Evolutionary conservation across 2,329 filamentous ascomycete species (phyloP), one percentile per base, ranked within the genome.

Genomic region (Colletotrichum aenigma): DNA sequence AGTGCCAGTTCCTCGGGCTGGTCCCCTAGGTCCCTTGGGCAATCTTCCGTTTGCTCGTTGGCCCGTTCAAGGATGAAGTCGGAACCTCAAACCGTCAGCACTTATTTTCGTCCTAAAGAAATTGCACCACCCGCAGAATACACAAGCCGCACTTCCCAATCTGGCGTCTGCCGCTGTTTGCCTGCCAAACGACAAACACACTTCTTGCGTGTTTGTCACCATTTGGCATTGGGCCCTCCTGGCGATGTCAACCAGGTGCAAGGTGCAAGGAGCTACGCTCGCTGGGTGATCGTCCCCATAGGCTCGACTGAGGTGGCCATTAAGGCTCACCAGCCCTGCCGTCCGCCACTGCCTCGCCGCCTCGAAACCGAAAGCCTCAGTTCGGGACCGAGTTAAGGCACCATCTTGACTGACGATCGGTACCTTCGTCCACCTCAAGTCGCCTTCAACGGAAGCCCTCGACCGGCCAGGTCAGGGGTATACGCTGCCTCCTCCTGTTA

Each of bases 31-130:
- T 52, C 43, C 43, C 43, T 52, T 52, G 43, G 43, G 16, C 43
- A 52, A 52, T 52, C 65, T 21, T 65, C 67, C 48, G 60, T 66
- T 60, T 66, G 71, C 43, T 65, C 38, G 58, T 48, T 38, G 38
- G 32, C 62, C 60, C 21, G 43, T 43, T 34, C 24, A 28, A 43
- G 72, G 34, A 36, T 36, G n/a, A 43, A 43, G 12, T 52, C 43
- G 43, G 43, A 52, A 52, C 43, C 52, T n/a, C 67, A 71, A 71
- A 48, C 72, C 38, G 68, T 71, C 61, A 74, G 60, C 71, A 66
- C 67, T 55, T 61, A 24, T 38, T 61, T 48, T 55, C 48, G 61
- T 66, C 26, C 62, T 36, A 15, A 60, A 71, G 26, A 58, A 52
- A 58, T 24, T 62, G 28, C 67, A 71, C 24, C 60, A 60, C 61